Evolutionary conservation across 495 filamentous ascomycete genomes (phyloP).

Genomic region (Paragyromitra xinjiangensis): DNA sequence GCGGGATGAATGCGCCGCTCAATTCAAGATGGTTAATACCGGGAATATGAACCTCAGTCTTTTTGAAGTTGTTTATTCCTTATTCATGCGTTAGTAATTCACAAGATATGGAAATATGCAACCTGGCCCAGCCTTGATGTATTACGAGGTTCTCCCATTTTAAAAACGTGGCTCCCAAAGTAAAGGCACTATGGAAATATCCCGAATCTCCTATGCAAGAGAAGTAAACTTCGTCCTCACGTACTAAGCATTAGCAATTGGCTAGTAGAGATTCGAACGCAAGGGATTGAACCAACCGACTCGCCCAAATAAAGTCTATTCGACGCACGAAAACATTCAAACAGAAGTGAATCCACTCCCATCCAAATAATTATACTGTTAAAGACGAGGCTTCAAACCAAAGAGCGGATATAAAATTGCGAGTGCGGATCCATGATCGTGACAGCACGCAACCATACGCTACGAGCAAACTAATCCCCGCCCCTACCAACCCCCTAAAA

Average conservation of each 20-base stretch:
- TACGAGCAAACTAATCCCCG: not conserved
- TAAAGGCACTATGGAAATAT: not conserved
- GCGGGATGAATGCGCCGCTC: not conserved
- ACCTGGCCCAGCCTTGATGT: not conserved
- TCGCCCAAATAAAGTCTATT: not conserved
- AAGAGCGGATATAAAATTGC: not conserved
- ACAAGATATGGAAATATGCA: not conserved
- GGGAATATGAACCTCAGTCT: not conserved
- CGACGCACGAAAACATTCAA: not conserved
- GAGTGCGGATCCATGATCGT: not conserved
- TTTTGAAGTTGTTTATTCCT: not conserved
- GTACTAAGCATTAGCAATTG: not conserved
- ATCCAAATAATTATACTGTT: not conserved
- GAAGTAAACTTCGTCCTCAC: not conserved
- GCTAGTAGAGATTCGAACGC: not conserved
- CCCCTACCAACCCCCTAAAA: not conserved
- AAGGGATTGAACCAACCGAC: not conserved
- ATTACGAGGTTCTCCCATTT: not conserved
- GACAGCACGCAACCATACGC: not conserved
- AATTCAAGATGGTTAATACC: not conserved
- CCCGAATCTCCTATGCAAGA: not conserved
- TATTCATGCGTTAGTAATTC: not conserved
- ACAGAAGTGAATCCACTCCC: not conserved
- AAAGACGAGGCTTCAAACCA: not conserved
- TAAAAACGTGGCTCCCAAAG: not conserved